These are phyloP conservation scores for Chytriomyces hyalinus DNA, from an alignment of 192 early-diverging fungal genomes.

Conservation along the genomic window DNA sequence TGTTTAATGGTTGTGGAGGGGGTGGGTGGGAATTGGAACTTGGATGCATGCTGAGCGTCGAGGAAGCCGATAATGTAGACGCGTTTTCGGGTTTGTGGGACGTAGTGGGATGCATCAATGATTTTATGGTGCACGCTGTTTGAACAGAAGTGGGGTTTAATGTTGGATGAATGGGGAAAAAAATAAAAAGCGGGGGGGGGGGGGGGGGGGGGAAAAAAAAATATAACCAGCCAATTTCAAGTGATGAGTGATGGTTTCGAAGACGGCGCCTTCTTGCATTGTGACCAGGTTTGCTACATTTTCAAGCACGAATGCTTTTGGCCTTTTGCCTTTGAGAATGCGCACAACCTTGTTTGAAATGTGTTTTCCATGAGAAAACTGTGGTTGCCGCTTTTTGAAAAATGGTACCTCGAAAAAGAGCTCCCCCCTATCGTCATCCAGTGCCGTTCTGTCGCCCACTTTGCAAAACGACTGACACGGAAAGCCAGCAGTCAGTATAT, in stretches of 20 bases:
- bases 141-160: not conserved
- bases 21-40: constrained; percentile 2
- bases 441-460: constrained; percentile 7
- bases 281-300: constrained; percentile 24
- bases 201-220: too few species aligned
- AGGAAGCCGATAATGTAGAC: constrained; percentile 25
- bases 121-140: constrained; percentile 13
- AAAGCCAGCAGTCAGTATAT: constrained; percentile 23
- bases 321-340: constrained; percentile 23
- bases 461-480: constrained; percentile 26
- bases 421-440: constrained; percentile 19
- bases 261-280: constrained; percentile 20
- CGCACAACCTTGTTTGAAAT: constrained; percentile 1
- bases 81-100: constrained; percentile 25
- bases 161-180: not conserved
- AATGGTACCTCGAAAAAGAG: constrained; percentile 20
- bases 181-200: not conserved
- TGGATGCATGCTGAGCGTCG: not conserved
- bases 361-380: not conserved
- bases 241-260: constrained; percentile 4
- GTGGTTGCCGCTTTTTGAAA: not conserved
- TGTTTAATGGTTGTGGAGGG: not conserved
- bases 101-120: constrained; percentile 11
- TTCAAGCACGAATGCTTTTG: constrained; percentile 19
- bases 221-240: constrained; percentile 7